These are phyloP conservation scores for Astrephomene gubernaculifera DNA, from an alignment of 139 green algal species.

Conservation along the genomic window DNA sequence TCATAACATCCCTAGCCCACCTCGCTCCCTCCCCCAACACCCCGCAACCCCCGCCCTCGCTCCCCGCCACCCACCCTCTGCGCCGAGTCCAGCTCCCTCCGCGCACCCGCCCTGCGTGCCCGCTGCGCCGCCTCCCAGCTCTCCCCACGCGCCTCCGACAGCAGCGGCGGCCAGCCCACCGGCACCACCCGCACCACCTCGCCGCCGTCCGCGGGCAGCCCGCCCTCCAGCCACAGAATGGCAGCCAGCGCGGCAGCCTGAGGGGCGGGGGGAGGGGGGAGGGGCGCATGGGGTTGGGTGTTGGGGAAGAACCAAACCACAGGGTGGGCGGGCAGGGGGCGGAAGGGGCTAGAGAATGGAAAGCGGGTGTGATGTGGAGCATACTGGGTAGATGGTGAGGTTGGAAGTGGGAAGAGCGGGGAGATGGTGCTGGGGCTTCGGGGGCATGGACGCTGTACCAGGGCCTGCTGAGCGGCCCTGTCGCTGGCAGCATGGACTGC, in stretches of 20 bases:
- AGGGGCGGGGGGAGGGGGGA: background rate
- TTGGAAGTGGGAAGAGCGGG: too few species aligned
- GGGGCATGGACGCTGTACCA: too few species aligned
- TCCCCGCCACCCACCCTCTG: background rate
- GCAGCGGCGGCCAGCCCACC: constrained; percentile 41
- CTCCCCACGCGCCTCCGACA: constrained; percentile 39
- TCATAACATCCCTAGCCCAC: too few species aligned
- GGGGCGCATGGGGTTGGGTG: background rate
- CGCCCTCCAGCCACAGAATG: constrained; percentile 31
- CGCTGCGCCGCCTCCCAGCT: constrained; percentile 21
- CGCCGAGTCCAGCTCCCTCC: constrained; percentile 31
- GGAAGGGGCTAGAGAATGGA: too few species aligned
- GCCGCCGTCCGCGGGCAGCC: constrained; percentile 17
- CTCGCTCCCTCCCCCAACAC: too few species aligned
- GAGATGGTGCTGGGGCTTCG: too few species aligned
- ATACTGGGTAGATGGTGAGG: too few species aligned
- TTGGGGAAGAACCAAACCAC: background rate
- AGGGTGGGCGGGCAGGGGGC: too few species aligned
- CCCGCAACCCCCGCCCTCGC: background rate
- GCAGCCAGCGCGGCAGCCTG: constrained; percentile 31
- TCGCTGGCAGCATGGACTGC: too few species aligned
- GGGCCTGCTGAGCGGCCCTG: too few species aligned
- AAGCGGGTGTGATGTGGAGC: too few species aligned
- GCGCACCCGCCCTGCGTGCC: constrained; percentile 8
- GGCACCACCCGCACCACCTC: constrained; percentile 35